Base-by-base conservation (phyloP, 1,284 basidiomycete genomes). In the Athelia sp. region DNA sequence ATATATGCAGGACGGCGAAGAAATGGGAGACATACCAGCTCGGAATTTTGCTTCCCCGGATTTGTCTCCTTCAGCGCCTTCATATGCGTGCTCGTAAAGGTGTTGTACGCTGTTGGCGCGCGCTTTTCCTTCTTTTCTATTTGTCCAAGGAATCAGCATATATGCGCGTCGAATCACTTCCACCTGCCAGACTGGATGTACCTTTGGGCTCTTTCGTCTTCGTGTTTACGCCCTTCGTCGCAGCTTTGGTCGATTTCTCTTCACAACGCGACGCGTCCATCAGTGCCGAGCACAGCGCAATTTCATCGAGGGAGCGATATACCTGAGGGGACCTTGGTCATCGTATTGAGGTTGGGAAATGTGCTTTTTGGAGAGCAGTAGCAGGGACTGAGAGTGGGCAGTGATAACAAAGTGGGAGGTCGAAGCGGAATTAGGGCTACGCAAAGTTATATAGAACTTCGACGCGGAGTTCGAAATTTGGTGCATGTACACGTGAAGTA, bases 21-120 rank as follows among this genome's bases (percentile, higher is more conserved):
- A 26, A 24, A 34, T 35, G 43, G 40, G 43, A 43, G 21, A 32
- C 2, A 65, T 66, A 82, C 80, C 47, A 74, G 79, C 4, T 79
- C 77, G 59, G 73, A 79, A 54, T 62, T 54, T 10, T 70, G 66
- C 45, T 60, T 65, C 3, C 72, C 76, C 1, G 76, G 76, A 56
- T 82, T 71, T n/a, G 67, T 70, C 40, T 70, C 73, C 48, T 70
- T 75, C 74, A 76, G 82, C 17, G 65, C 66, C 55, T 75, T 76
- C 67, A 82, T 75, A 52, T 81, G 60, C 15, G 70, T 69, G 51
- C 73, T 70, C 52, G 81, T 72, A 57, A 74, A 82, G 36, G 74
- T 62, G 56, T 81, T 77, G 59, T 81, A 82, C 21, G 77, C 75
- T 1, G 70, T 72, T 1, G 78, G 78, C 19, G 69, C 64, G 42